These are phyloP conservation scores for Ceratobasidium sp. DNA, from an alignment of 1,284 basidiomycete genomes.

Conservation along the genomic window DNA sequence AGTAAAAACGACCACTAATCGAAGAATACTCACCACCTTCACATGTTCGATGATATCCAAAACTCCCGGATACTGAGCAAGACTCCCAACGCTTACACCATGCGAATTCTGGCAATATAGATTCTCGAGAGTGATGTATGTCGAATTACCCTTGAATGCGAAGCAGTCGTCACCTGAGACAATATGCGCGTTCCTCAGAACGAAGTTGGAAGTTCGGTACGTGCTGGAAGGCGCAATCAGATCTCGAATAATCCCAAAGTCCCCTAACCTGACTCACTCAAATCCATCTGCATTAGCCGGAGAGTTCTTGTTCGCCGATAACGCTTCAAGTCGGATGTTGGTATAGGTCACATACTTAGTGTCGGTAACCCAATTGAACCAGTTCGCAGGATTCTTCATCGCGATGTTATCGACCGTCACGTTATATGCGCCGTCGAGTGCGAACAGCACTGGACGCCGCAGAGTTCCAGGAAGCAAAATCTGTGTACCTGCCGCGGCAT, in stretches of 20 bases:
- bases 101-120: conserved; percentile 44
- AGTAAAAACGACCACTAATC: too few species aligned
- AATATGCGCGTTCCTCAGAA: conserved; percentile 29
- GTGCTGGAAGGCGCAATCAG: too few species aligned
- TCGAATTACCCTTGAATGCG: conserved; percentile 42
- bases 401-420: conserved; percentile 30
- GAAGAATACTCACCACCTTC: conserved; percentile 34
- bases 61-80: conserved; percentile 43
- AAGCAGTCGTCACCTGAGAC: conserved; percentile 47
- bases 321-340: conserved; percentile 35
- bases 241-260: too few species aligned
- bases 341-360: conserved; percentile 34
- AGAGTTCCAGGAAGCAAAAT: conserved; percentile 24
- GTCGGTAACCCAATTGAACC: conserved; percentile 38
- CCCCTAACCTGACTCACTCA: conserved; percentile 36
- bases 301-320: conserved; percentile 28
- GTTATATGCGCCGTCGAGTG: conserved; percentile 28
- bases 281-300: conserved; percentile 42
- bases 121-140: conserved; percentile 39
- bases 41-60: conserved; percentile 34
- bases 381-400: conserved; percentile 37
- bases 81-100: conserved; percentile 41
- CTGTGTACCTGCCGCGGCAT: conserved; percentile 21
- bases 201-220: conserved; percentile 33
- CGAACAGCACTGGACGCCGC: conserved; percentile 31